These are phyloP conservation scores for Xylaria sp. DNA, from an alignment of 2,329 filamentous ascomycete species.

Conservation along the genomic window DNA sequence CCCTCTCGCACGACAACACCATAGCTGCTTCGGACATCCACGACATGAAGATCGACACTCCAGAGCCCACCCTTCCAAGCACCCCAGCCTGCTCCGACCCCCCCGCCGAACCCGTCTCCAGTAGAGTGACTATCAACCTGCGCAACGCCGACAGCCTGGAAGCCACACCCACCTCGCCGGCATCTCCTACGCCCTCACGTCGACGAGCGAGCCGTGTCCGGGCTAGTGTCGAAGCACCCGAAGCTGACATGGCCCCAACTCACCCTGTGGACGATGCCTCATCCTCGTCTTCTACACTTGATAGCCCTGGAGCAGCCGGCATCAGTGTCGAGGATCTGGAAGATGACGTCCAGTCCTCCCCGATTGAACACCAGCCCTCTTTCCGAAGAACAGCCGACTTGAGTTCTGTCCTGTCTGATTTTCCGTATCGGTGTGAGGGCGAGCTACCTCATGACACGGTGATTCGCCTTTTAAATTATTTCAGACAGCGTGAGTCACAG, in stretches of 20 bases:
- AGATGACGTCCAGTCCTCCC: constrained; percentile 46
- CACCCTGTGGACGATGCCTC: constrained; percentile 45
- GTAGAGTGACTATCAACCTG: constrained; percentile 69
- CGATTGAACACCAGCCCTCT: constrained; percentile 48
- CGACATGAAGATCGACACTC: constrained; percentile 55
- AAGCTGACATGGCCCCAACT: constrained; percentile 52
- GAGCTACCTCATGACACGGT: constrained; percentile 46
- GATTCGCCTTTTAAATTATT: constrained; percentile 43
- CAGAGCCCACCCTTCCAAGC: constrained; percentile 53
- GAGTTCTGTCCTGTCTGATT: constrained; percentile 42
- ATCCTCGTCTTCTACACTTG: constrained; percentile 53
- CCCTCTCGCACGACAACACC: constrained; percentile 47
- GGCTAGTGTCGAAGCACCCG: constrained; percentile 59
- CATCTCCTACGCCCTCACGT: constrained; percentile 52
- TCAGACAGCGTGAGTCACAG: constrained; percentile 44
- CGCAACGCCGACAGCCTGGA: constrained; percentile 58
- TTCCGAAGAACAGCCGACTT: constrained; percentile 35
- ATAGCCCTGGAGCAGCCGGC: constrained; percentile 58
- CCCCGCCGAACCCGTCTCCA: constrained; percentile 60
- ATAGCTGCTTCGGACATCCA: constrained; percentile 49
- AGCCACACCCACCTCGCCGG: constrained; percentile 55
- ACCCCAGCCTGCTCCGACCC: constrained; percentile 53
- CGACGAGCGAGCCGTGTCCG: constrained; percentile 50
- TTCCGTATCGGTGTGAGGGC: constrained; percentile 46
- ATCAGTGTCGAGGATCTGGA: constrained; percentile 54